Evolutionary conservation across 2,329 filamentous ascomycete species (phyloP), one percentile per base, ranked within the genome.

Genomic region (Colletotrichum sp.): DNA sequence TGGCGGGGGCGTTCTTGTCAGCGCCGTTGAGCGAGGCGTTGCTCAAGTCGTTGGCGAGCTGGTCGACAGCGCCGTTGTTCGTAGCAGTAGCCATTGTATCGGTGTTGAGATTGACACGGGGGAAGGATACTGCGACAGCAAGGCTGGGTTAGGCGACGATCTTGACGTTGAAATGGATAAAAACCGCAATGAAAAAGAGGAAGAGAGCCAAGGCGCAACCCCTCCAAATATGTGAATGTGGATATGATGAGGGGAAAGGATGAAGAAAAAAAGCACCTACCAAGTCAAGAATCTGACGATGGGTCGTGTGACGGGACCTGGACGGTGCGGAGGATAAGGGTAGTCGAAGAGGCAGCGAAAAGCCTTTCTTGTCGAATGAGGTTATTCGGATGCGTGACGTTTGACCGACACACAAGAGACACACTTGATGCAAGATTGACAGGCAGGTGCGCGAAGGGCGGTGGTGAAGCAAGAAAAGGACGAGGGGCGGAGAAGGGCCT

Each of bases 11-110:
- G 85, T 90, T 91, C 84, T 89, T 91, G 83, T 93, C 93, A 81
- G 89, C 88, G 81, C 91, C 90, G 84, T 94, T 92, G 85, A 95
- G 89, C 85, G 91, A 90, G 83, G 93, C 88, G 88, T 93, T 95
- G 87, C 90, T 89, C 82, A 94, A 93, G 84, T 97, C 95, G 87
- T 92, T 89, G 88, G 93, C 92, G 87, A 96, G 94, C 93, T 95
- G 94, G 82, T 95, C 94, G 89, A 93, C 92, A 92, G 91, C 91
- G 86, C 88, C 87, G 82, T 88, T 84, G 81, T 89, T 84, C 85
- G 89, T 86, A 86, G 90, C 86, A 84, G 90, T 88, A 87, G 91
- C 89, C 91, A 94, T 94, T 86, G 87, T 90, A 83, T 80, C 76
- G 73, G 57, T 71, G 69, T 79, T 81, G 80, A 24, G 24, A 32